A percentile compares a stretch with the other conserved stretches of the same genome.
Conservation (phyloP, 345 rosid genomes). For the Citrus trifoliata region DNA sequence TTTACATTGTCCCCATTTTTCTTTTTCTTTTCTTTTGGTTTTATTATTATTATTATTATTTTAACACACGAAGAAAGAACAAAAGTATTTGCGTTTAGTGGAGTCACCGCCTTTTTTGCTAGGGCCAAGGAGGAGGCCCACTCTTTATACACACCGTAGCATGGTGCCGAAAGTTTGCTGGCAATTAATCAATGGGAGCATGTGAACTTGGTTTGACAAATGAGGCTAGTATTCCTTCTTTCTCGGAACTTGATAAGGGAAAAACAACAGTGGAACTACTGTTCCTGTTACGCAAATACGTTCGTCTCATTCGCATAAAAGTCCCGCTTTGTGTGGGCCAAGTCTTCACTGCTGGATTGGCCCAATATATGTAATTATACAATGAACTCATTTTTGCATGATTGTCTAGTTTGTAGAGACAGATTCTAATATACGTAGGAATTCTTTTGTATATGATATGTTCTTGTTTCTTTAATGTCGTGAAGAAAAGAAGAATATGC, state of each 20-base stretch:
- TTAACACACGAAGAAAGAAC: too few species aligned
- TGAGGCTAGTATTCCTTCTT: background rate
- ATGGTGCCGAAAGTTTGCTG: background rate
- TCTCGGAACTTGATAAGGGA: background rate
- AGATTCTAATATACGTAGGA: background rate
- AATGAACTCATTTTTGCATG: background rate
- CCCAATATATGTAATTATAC: background rate
- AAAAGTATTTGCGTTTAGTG: too few species aligned
- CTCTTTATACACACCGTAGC: too few species aligned
- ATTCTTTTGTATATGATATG: background rate
- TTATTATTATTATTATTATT: too few species aligned
- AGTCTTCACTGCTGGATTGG: background rate
- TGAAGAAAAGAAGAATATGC: too few species aligned
- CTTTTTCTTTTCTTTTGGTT: too few species aligned
- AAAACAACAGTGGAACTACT: background rate
- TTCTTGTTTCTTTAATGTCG: background rate
- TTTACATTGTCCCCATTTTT: too few species aligned
- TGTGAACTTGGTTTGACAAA: background rate
- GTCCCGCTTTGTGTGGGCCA: conserved; percentile 2
- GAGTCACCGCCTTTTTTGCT: too few species aligned
- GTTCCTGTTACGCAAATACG: too few species aligned
- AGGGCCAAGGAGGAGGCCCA: too few species aligned
- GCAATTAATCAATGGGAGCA: background rate
- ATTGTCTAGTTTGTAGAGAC: background rate
- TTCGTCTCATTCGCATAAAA: too few species aligned